Conservation (phyloP, 345 rosid species). For the Citrus mangshanensis region DNA sequence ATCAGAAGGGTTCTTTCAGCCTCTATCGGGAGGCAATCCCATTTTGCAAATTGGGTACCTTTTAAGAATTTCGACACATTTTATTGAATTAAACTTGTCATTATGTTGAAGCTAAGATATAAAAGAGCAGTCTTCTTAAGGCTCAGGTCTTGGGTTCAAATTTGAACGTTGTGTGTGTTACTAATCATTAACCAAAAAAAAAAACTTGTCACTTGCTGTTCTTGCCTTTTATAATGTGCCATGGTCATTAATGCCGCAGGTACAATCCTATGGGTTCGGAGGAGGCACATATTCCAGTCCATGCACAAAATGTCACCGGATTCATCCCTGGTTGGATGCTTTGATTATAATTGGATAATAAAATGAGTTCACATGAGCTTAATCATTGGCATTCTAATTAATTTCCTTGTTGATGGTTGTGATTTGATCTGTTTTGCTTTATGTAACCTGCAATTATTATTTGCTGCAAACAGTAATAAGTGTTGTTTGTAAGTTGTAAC, state of each 20-base stretch:
- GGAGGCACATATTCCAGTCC: slow-evolving; percentile 16
- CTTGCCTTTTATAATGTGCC: not conserved
- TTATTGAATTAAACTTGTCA: too few species aligned
- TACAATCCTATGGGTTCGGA: slow-evolving; percentile 30
- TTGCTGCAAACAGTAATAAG: not conserved
- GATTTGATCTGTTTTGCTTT: not conserved
- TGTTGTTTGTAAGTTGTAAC: slow-evolving; percentile 9
- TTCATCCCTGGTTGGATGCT: slow-evolving; percentile 54
- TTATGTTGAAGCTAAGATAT: too few species aligned
- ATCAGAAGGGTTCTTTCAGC: slow-evolving; percentile 45
- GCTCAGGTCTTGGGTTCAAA: too few species aligned
- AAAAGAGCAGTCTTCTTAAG: too few species aligned
- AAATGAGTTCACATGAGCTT: not conserved
- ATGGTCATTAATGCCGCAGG: slow-evolving; percentile 15
- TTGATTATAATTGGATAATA: slow-evolving; percentile 2
- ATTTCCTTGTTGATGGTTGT: not conserved
- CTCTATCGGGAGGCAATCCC: slow-evolving; percentile 26
- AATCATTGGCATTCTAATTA: not conserved
- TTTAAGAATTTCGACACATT: not conserved
- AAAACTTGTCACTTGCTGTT: not conserved
- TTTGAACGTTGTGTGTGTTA: too few species aligned
- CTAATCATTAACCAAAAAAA: too few species aligned
- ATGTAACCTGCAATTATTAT: slow-evolving; percentile 17
- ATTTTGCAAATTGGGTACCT: slow-evolving; percentile 52
- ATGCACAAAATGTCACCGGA: slow-evolving; percentile 31